phyloP scores from a whole-genome alignment of 148 eudicot genomes.

The Rhododendron kiyosumense region DNA sequence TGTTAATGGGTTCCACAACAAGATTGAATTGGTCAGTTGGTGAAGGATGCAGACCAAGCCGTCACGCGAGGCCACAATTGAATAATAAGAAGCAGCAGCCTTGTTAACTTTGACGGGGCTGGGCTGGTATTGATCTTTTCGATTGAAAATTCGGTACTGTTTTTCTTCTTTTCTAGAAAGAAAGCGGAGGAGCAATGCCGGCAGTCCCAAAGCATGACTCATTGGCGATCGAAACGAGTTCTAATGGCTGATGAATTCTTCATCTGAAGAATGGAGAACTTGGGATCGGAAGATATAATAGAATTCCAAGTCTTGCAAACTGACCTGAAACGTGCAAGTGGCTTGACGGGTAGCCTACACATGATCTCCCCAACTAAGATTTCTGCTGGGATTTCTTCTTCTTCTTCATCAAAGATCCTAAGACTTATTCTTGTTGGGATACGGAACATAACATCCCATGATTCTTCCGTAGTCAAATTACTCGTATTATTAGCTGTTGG shows the following conservation, averaged over 20 bases:
- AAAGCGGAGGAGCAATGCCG: background rate
- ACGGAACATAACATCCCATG: no score
- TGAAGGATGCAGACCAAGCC: background rate
- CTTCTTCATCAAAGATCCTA: no score
- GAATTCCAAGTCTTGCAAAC: background rate
- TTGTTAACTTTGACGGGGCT: background rate
- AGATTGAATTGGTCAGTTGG: no score
- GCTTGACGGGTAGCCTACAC: background rate
- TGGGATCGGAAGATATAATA: background rate
- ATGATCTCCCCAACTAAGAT: background rate
- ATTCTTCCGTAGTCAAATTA: no score
- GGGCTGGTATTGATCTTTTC: background rate
- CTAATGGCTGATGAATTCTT: no score
- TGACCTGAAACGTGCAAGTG: background rate
- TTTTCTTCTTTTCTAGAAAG: background rate
- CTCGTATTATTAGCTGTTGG: no score
- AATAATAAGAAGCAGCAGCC: no score
- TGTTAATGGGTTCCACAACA: no score
- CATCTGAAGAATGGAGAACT: background rate
- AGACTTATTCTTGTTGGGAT: no score
- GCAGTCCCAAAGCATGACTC: background rate
- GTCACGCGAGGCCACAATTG: background rate
- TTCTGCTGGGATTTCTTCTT: no score
- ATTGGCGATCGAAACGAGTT: background rate
- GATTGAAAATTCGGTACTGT: no score